Base-by-base conservation (phyloP, 108 stramenopile genomes). In the Schizochytrium sp. region DNA sequence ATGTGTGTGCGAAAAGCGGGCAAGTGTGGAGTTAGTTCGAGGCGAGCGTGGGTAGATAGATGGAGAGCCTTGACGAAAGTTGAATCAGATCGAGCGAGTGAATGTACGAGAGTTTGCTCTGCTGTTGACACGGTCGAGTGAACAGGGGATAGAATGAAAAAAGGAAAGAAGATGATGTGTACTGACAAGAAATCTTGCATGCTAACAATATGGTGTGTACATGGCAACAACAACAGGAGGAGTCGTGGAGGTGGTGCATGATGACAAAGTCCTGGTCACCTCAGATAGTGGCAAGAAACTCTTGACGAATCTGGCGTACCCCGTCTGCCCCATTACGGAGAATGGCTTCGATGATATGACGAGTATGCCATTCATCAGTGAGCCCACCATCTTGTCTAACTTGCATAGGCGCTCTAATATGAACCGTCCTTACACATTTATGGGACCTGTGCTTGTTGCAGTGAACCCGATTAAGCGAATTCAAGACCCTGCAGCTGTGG, bases 341-440 rank as follows among this genome's bases (percentile, higher is more conserved):
- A 40, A 17, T 28, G 76, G 76, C 45, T 55, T 19, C 76, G 28
- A 83, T 42, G 76, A 83, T 40, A 17, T 83, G 72, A 91, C 87
- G 12, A 15, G 61, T 4, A 59, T 91, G 45, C 46, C 28, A 19
- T 72, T 87, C 76, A 13, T 91, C 10, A 89, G 88, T 56, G 91
- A 91, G 56, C 55, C 91, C 3, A 83, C 83, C 38, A 91, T 91
- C 53, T 10, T 91, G 7, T 38, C 38, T 5, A 91, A 91, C 69
- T 46, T 91, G 76, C 5, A 56, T 41, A 7, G 46, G 47, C 72
- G 91, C 7, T 46, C 7, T 40, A 3, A 59, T 15, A 8, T 13
- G 59, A 58, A 88, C 57, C 57, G 57, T 45, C 87, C 87, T 15
- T 91, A 91, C 56, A 89, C 91, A 1, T 87, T 46, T 72, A 87